These are phyloP conservation scores for Fusarium verrucosum DNA, from an alignment of 2,329 filamentous ascomycete genomes.

Conservation along the genomic window DNA sequence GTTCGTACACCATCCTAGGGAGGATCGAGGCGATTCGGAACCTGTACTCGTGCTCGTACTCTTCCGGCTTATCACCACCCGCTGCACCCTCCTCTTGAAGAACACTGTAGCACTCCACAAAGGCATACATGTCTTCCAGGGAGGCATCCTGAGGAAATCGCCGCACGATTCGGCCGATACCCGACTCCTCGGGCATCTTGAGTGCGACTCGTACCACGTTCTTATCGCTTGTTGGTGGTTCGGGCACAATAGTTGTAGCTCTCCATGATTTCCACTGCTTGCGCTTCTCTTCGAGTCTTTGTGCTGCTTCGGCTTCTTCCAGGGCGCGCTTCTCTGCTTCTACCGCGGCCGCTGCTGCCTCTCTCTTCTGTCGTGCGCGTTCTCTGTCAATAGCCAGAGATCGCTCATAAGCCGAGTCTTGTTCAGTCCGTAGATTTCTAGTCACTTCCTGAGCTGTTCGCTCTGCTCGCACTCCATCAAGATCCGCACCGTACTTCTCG, in stretches of 20 bases:
- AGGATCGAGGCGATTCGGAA: conserved; percentile 88
- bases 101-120: conserved; percentile 88
- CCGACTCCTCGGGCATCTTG: conserved; percentile 67
- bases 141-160: conserved; percentile 74
- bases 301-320: conserved; percentile 70
- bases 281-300: conserved; percentile 54
- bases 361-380: conserved; percentile 77
- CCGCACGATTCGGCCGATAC: conserved; percentile 78
- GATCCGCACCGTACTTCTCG: conserved; percentile 76
- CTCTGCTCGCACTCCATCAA: conserved; percentile 78
- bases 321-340: conserved; percentile 71
- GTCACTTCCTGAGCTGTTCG: conserved; percentile 82
- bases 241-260: conserved; percentile 69
- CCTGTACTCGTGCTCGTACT: conserved; percentile 82
- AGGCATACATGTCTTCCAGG: conserved; percentile 92
- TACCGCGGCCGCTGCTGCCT: conserved; percentile 76
- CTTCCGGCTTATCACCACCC: conserved; percentile 61
- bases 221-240: conserved; percentile 71
- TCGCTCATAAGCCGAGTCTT: conserved; percentile 93
- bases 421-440: conserved; percentile 83
- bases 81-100: conserved; percentile 55
- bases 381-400: conserved; percentile 89
- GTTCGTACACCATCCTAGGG: conserved; percentile 81
- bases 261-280: conserved; percentile 86
- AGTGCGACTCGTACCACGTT: conserved; percentile 77